Evolutionary conservation across 768 basidiomycete species (phyloP).

Genomic region (Leccinum subgranulosum): DNA sequence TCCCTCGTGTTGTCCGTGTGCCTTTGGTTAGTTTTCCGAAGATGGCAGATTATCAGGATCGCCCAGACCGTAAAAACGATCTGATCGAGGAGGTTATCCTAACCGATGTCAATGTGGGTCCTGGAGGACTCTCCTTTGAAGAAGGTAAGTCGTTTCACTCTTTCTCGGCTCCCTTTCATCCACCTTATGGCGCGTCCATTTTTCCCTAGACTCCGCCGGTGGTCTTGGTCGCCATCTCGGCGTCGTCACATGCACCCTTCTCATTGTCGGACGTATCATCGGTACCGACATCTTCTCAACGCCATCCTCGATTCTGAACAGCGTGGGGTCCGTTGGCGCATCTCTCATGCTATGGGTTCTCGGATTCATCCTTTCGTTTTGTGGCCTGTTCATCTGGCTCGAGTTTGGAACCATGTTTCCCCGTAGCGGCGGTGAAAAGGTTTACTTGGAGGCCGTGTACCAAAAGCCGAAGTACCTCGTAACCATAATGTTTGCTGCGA

Average conservation of each 20-base stretch:
- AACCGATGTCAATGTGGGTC: slow-evolving; percentile 24
- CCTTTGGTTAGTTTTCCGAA: slow-evolving; percentile 1
- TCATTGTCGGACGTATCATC: slow-evolving; percentile 55
- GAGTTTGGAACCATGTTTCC: slow-evolving; percentile 64
- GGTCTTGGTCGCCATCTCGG: slow-evolving; percentile 57
- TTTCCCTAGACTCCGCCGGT: slow-evolving; percentile 41
- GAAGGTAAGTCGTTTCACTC: slow-evolving; percentile 35
- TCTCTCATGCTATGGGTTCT: slow-evolving; percentile 62
- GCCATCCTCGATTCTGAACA: slow-evolving; percentile 52
- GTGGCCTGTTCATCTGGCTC: slow-evolving; percentile 60
- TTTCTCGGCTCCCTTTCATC: neutral
- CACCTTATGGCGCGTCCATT: neutral
- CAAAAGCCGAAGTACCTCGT: slow-evolving; percentile 43
- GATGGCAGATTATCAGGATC: neutral
- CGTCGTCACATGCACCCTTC: slow-evolving; percentile 50
- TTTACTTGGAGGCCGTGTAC: slow-evolving; percentile 58
- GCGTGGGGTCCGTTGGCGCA: slow-evolving; percentile 56
- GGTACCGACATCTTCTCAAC: slow-evolving; percentile 63
- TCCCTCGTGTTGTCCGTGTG: slow-evolving; percentile 3
- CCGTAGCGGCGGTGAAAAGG: slow-evolving; percentile 59
- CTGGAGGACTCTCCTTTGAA: slow-evolving; percentile 46
- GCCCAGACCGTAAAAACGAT: neutral
- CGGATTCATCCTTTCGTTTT: slow-evolving; percentile 55
- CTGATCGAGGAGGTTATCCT: neutral
- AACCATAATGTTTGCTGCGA: slow-evolving; percentile 47